Evolutionary conservation across 257 asterid species (phyloP).

Genomic region (Lycium barbarum): DNA sequence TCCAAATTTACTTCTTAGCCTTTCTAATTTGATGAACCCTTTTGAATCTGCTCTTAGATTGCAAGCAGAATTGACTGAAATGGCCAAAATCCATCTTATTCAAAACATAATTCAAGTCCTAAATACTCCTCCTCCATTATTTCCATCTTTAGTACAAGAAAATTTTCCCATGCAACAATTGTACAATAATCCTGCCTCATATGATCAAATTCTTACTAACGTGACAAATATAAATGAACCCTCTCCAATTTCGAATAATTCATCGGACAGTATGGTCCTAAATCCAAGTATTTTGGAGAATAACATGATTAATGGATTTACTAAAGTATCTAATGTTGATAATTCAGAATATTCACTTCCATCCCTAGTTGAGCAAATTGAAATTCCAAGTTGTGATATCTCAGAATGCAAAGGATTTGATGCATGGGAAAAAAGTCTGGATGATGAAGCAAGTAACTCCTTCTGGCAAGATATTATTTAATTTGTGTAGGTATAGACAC

Average conservation of each 20-base stretch:
- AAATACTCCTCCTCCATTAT: constrained; percentile 37
- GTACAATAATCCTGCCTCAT: constrained; percentile 22
- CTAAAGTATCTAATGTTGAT: not conserved
- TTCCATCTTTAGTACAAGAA: constrained; percentile 35
- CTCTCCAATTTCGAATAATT: constrained; percentile 26
- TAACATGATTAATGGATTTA: not conserved
- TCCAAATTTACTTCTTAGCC: constrained; percentile 37
- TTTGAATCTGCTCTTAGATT: constrained; percentile 34
- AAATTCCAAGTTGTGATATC: not conserved
- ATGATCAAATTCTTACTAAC: constrained; percentile 1
- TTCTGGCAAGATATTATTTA: constrained; percentile 50
- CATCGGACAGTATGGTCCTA: constrained; percentile 25
- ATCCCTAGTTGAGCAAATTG: constrained; percentile 38
- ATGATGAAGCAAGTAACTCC: constrained; percentile 50
- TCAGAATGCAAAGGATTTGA: not conserved
- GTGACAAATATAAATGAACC: not conserved
- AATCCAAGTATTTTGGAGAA: constrained; percentile 28
- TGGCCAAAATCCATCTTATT: constrained; percentile 48
- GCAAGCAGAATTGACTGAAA: constrained; percentile 34
- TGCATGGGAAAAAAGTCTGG: constrained; percentile 33
- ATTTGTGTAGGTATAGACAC: not conserved
- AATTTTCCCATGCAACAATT: constrained; percentile 29
- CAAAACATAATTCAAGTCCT: constrained; percentile 45
- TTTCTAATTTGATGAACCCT: constrained; percentile 38
- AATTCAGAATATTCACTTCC: constrained; percentile 50